Base-by-base conservation (phyloP, 1,139 yeast species). In the Saccharomyces hybrid region DNA sequence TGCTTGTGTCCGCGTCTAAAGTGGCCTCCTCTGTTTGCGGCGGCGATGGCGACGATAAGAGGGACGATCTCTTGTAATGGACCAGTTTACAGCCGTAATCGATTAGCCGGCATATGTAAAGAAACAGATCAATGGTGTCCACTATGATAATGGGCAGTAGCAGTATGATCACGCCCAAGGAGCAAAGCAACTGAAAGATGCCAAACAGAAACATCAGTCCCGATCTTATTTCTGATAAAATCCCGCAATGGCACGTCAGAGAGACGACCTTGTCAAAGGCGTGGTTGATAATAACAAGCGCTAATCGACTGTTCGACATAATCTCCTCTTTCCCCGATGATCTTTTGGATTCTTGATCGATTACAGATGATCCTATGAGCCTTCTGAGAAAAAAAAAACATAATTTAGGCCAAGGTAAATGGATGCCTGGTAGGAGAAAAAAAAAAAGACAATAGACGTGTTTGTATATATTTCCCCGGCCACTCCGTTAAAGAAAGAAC, bases 91-190 rank as follows among this genome's bases (percentile, higher is more conserved):
- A 16, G 47, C 32, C 44, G 34, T 47, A 44, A 42, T 52, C 50
- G n/a, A 51, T 29, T 8, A 51, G 14, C 42, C 57, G 34, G 9
- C 47, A 31, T 14, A 34, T 16, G 27, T 55, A 55, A 3, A 55
- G 47, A 7, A 47, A 14, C 4, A 55, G 27, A 27, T 55, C 57
- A 11, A 55, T 14, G n/a, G 54, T 21, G 47, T 55, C 57, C 9
- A 55, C 41, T 8, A 55, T 16, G 19, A 55, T 28, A 9, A 55
- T 53, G 9, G 57, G 57, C n/a, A 49, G 26, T 11, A 49, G 41
- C 16, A 55, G 44, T 34, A 55, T n/a, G 12, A 55, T 11, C 11
- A 55, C 49, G 9, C 34, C 12, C 26, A 46, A 47, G 7, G 32
- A 29, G 5, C 48, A 51, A 28, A 24, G 27, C 19, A 38, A 21